Evolutionary conservation across 306 rosid genomes (phyloP).

Genomic region (Hippophae tibetana): DNA sequence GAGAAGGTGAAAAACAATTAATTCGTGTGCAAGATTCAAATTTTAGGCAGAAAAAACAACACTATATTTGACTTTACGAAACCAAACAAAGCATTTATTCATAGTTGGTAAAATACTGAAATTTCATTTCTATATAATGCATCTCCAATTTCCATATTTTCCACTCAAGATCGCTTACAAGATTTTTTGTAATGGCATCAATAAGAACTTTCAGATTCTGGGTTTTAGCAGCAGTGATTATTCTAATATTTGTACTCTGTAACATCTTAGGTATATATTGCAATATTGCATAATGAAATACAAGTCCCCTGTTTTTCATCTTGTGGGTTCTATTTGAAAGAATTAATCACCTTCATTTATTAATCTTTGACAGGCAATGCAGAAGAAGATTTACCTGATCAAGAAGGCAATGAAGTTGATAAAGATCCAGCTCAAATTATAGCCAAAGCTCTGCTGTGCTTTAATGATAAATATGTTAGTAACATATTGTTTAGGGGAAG

Average conservation of each 20-base stretch:
- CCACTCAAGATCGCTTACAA: not conserved
- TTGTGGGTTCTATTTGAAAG: not conserved
- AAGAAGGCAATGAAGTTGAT: not conserved
- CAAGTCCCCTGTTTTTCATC: not conserved
- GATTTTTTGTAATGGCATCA: slow-evolving; percentile 39
- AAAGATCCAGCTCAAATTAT: slow-evolving; percentile 56
- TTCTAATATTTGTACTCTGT: slow-evolving; percentile 23
- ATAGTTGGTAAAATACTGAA: no score
- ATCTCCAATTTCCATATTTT: not conserved
- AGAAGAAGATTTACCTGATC: slow-evolving; percentile 21
- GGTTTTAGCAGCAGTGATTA: slow-evolving; percentile 30
- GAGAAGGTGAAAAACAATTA: slow-evolving; percentile 5
- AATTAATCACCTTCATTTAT: not conserved
- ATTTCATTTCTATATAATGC: no score
- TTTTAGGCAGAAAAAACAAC: not conserved
- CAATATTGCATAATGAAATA: not conserved
- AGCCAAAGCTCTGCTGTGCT: slow-evolving; percentile 71
- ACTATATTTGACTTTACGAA: not conserved
- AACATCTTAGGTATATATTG: slow-evolving; percentile 34
- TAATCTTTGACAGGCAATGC: slow-evolving; percentile 35
- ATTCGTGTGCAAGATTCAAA: slow-evolving; percentile 3
- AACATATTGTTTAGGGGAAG: not conserved
- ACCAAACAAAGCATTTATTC: slow-evolving; percentile 4
- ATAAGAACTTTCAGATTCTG: slow-evolving; percentile 14
- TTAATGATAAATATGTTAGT: slow-evolving; percentile 66